These are phyloP conservation scores for Cudoniella acicularis DNA, from an alignment of 495 filamentous ascomycete genomes.

Conservation along the genomic window DNA sequence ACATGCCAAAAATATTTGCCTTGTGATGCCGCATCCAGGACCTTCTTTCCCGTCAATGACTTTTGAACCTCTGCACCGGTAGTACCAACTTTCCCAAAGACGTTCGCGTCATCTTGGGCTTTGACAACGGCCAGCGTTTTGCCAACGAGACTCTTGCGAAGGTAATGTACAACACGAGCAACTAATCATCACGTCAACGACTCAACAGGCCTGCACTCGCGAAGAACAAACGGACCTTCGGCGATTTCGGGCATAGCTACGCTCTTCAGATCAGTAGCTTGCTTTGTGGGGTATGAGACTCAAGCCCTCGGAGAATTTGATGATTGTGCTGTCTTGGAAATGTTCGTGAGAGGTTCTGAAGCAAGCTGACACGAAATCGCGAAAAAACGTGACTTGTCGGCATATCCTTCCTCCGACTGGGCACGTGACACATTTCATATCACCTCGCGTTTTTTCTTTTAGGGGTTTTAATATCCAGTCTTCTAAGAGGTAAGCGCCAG, in stretches of 20 bases:
- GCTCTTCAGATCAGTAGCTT: too few relatives aligned
- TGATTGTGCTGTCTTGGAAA: too few relatives aligned
- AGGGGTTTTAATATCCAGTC: too few relatives aligned
- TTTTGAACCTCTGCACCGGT: slow-evolving; percentile 66
- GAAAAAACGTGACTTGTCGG: background rate
- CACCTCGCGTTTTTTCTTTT: too few relatives aligned
- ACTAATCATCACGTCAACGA: slow-evolving; percentile 42
- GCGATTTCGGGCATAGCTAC: slow-evolving; percentile 73
- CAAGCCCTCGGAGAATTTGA: too few relatives aligned
- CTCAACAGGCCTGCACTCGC: background rate
- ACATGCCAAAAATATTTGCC: slow-evolving; percentile 92
- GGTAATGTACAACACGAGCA: slow-evolving; percentile 78
- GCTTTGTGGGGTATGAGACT: too few relatives aligned
- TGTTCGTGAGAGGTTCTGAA: background rate
- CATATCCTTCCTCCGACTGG: too few relatives aligned
- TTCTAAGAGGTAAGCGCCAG: too few relatives aligned
- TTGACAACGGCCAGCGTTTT: slow-evolving; percentile 70
- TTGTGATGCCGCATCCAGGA: slow-evolving; percentile 72
- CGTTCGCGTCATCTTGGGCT: slow-evolving; percentile 69
- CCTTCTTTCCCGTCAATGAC: slow-evolving; percentile 71
- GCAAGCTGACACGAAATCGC: background rate
- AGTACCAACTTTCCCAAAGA: slow-evolving; percentile 87
- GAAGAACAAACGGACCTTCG: slow-evolving; percentile 46
- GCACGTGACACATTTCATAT: too few relatives aligned
- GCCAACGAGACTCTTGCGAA: slow-evolving; percentile 76